A percentile compares a stretch with the other conserved stretches of the same genome.
phyloP scores from a whole-genome alignment of 352 stramenopile genomes.

The Pseudoperonospora humuli region DNA sequence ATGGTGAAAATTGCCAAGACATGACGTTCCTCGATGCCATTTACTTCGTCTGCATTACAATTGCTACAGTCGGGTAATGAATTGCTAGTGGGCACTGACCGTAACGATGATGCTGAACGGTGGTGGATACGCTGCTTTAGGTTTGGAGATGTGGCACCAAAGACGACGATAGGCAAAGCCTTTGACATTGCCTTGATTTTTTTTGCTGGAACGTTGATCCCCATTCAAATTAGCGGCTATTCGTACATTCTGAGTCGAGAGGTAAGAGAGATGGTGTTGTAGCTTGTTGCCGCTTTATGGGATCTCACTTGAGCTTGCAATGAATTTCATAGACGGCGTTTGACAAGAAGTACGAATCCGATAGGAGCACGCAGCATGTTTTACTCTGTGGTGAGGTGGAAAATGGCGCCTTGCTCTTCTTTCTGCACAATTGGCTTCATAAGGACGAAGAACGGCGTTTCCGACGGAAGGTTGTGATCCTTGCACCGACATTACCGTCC shows the following conservation, averaged over 20 bases:
- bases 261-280: slow-evolving; percentile 20
- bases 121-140: too few relatives aligned
- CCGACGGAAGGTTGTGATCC: slow-evolving; percentile 60
- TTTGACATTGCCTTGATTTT: slow-evolving; percentile 68
- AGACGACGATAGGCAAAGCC: slow-evolving; percentile 49
- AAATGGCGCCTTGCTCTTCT: slow-evolving; percentile 61
- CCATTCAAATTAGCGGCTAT: slow-evolving; percentile 57
- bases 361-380: slow-evolving; percentile 62
- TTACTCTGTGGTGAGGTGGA: slow-evolving; percentile 75
- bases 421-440: slow-evolving; percentile 72
- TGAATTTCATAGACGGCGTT: slow-evolving; percentile 60
- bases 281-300: too few relatives aligned
- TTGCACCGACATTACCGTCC: slow-evolving; percentile 49
- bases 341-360: slow-evolving; percentile 63
- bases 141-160: slow-evolving; percentile 69
- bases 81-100: too few relatives aligned
- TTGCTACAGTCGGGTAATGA: too few relatives aligned
- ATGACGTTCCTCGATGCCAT: slow-evolving; percentile 69
- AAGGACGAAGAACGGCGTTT: slow-evolving; percentile 50
- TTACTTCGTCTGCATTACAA: slow-evolving; percentile 83
- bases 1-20: slow-evolving; percentile 42
- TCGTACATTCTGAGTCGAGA: slow-evolving; percentile 67
- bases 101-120: too few relatives aligned
- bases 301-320: too few relatives aligned
- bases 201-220: slow-evolving; percentile 59